These are phyloP conservation scores for Blastobotrys attinorum DNA, from an alignment of 805 yeast genomes.

Conservation along the genomic window DNA sequence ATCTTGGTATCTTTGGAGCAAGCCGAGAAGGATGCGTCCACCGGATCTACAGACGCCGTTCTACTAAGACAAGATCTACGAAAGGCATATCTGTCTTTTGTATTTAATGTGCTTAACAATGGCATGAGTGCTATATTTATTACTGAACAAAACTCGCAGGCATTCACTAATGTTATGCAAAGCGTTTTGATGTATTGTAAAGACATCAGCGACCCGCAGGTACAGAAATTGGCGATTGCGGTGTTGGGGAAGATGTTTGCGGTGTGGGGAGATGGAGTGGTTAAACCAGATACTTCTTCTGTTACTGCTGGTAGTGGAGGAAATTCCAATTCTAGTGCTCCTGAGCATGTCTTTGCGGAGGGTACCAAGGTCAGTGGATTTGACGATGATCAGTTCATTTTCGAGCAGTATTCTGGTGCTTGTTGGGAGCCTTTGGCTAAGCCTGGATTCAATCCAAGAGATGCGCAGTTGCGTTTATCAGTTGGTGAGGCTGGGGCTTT, in stretches of 20 bases:
- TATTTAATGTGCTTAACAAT: slow-evolving; percentile 66
- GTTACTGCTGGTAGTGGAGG: too few species aligned
- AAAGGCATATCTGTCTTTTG: slow-evolving; percentile 58
- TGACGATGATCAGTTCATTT: slow-evolving; percentile 46
- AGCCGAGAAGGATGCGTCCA: slow-evolving; percentile 33
- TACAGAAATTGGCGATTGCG: slow-evolving; percentile 61
- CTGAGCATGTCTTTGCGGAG: slow-evolving; percentile 48
- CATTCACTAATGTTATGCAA: slow-evolving; percentile 52
- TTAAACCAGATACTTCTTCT: slow-evolving; percentile 29
- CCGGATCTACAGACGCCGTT: slow-evolving; percentile 48
- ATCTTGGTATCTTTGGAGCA: slow-evolving; percentile 44
- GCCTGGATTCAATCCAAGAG: slow-evolving; percentile 57
- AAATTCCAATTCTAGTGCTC: too few species aligned
- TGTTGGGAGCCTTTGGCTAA: slow-evolving; percentile 77
- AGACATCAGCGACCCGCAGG: slow-evolving; percentile 52
- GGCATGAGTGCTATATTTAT: slow-evolving; percentile 71
- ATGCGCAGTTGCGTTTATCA: slow-evolving; percentile 69
- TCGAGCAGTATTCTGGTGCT: slow-evolving; percentile 58
- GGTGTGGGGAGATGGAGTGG: slow-evolving; percentile 61
- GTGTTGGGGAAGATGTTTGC: slow-evolving; percentile 54
- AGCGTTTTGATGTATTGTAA: slow-evolving; percentile 59
- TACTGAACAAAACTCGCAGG: slow-evolving; percentile 54
- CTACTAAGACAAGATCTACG: slow-evolving; percentile 62
- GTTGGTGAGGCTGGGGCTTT: slow-evolving; percentile 68
- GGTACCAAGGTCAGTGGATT: slow-evolving; percentile 59